Conservation (phyloP, 352 stramenopile genomes). For the Ophiocytium majus region DNA sequence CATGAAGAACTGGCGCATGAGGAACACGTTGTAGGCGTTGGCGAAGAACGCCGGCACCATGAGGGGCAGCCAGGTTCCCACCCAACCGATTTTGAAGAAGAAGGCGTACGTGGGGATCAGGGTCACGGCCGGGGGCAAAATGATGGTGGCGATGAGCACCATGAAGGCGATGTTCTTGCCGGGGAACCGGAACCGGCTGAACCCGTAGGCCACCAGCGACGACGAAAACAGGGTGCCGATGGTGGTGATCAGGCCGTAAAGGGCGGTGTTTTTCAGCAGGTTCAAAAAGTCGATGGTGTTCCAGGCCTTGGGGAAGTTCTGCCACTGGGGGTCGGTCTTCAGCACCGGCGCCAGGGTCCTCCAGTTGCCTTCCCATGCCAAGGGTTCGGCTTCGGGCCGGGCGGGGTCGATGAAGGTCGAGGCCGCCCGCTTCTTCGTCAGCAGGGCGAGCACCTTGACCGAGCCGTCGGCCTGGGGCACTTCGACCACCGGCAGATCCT, state of each 20-base stretch:
- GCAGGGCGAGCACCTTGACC: no score
- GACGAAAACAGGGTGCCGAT: neutral
- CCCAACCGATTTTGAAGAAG: neutral
- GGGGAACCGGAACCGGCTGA: neutral
- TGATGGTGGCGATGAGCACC: neutral
- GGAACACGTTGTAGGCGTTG: neutral
- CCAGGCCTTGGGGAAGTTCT: neutral
- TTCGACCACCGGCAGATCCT: no score
- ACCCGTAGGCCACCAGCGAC: neutral
- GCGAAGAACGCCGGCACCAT: slow-evolving; percentile 1
- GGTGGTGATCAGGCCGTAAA: neutral
- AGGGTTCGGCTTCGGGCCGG: no score
- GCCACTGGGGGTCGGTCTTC: neutral
- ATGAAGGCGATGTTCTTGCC: neutral
- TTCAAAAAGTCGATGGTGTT: neutral
- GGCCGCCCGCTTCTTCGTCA: no score
- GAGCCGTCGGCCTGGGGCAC: no score
- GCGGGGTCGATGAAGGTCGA: no score
- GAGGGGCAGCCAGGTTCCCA: neutral
- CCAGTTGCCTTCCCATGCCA: no score
- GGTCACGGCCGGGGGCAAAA: neutral
- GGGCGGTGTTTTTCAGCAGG: neutral
- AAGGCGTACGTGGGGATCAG: neutral
- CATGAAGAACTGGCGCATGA: slow-evolving; percentile 5
- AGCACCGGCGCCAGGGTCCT: no score